Evolutionary conservation across 345 rosid genomes (phyloP).

Genomic region (Boechera retrofracta): DNA sequence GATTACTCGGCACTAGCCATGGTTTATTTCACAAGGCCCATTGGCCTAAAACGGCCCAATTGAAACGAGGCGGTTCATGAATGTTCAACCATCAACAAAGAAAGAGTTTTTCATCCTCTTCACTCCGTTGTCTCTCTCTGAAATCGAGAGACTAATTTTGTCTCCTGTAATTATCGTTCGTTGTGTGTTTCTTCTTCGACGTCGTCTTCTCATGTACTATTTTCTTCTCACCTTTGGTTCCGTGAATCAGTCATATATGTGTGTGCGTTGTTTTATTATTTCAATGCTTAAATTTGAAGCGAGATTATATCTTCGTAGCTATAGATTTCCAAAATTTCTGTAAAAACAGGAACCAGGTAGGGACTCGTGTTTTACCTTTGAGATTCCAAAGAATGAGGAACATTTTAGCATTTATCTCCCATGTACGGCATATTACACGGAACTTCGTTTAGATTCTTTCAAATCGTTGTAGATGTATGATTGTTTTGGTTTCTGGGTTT

Average conservation of each 20-base stretch:
- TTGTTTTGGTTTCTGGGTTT: neutral
- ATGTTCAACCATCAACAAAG: neutral
- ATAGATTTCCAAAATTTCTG: neutral
- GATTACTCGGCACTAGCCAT: too few species aligned
- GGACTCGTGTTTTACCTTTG: neutral
- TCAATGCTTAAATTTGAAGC: neutral
- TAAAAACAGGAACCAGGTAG: neutral
- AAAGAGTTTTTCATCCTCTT: neutral
- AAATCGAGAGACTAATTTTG: slow-evolving; percentile 9
- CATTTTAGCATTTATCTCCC: neutral
- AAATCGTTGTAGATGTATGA: neutral
- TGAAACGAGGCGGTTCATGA: neutral
- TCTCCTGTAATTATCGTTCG: neutral
- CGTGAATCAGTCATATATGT: neutral
- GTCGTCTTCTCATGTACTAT: neutral
- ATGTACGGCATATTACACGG: neutral
- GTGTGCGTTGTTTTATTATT: neutral
- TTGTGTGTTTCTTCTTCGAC: slow-evolving; percentile 18
- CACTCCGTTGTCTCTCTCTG: neutral
- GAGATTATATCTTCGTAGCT: neutral
- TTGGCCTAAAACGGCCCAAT: slow-evolving; percentile 7
- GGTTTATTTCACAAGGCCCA: neutral
- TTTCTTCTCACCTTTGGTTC: neutral
- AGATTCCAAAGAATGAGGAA: neutral
- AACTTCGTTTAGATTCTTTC: neutral